Evolutionary conservation across 2,329 filamentous ascomycete species (phyloP).

Genomic region (Trichocomaceae sp.): DNA sequence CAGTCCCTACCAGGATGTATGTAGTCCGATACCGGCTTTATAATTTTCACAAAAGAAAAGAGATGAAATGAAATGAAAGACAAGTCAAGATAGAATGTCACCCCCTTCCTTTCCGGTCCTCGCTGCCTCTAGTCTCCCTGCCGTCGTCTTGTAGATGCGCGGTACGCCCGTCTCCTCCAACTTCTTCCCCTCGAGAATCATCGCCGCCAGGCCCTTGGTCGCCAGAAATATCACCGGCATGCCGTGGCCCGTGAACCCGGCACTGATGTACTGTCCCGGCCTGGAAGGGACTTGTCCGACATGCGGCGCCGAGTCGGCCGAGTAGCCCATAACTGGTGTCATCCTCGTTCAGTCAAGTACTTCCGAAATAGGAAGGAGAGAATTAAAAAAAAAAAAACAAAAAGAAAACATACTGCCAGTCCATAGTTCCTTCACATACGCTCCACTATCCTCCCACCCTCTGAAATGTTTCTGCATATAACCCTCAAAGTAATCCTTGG

Average conservation of each 20-base stretch:
- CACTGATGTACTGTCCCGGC: conserved; percentile 50
- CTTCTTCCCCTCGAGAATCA: conserved; percentile 38
- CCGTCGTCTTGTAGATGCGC: conserved; percentile 28
- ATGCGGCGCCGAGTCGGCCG: conserved; percentile 47
- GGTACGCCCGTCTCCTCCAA: conserved; percentile 29
- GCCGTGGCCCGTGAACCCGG: conserved; percentile 61
- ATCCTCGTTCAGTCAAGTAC: not conserved
- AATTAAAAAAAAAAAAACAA: too few relatives aligned
- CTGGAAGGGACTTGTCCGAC: conserved; percentile 46
- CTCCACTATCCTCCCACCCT: conserved; percentile 33
- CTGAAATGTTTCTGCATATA: conserved; percentile 34
- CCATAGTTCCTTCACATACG: conserved; percentile 31
- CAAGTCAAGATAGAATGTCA: conserved; percentile 7
- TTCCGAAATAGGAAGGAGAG: too few relatives aligned
- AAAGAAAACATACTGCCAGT: conserved; percentile 25
- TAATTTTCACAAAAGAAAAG: too few relatives aligned
- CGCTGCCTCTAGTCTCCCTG: conserved; percentile 16
- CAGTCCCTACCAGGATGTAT: too few relatives aligned
- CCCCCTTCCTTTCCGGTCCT: conserved; percentile 10
- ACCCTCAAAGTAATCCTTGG: conserved; percentile 33
- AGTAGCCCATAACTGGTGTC: conserved; percentile 46
- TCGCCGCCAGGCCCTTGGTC: conserved; percentile 53
- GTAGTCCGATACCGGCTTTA: too few relatives aligned
- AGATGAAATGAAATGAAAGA: too few relatives aligned
- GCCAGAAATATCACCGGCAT: conserved; percentile 60